Percentiles rank a stretch among this genome's conserved stretches.
Evolutionary conservation across 2,329 filamentous ascomycete genomes (phyloP).

Genomic region (Venturia nashicola): DNA sequence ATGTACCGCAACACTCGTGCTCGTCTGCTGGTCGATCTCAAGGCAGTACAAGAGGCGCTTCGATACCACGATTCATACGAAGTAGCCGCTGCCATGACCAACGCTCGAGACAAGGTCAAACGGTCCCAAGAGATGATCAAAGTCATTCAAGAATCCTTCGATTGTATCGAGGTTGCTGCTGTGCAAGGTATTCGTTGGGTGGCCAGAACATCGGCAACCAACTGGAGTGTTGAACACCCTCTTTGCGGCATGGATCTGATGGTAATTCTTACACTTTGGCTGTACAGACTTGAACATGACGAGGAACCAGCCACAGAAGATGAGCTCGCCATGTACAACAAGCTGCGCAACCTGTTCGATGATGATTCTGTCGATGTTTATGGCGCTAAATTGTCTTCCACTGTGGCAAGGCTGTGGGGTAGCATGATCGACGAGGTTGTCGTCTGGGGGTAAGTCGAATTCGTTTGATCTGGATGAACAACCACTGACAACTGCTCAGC

Average conservation of each 20-base stretch:
- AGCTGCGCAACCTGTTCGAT: constrained; percentile 78
- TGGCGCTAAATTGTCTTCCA: constrained; percentile 80
- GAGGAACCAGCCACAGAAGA: constrained; percentile 80
- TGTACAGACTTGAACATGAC: constrained; percentile 98
- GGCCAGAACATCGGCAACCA: constrained; percentile 90
- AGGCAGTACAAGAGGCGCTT: constrained; percentile 88
- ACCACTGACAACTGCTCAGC: constrained; percentile 30
- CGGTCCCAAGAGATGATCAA: constrained; percentile 96
- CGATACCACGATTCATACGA: constrained; percentile 97
- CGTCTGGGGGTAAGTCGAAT: constrained; percentile 86
- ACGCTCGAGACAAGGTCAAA: constrained; percentile 86
- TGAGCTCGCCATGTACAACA: constrained; percentile 82
- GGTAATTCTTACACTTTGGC: constrained; percentile 94
- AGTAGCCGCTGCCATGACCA: constrained; percentile 91
- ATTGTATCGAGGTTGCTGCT: constrained; percentile 93
- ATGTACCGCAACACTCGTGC: constrained; percentile 90
- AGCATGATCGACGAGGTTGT: constrained; percentile 98
- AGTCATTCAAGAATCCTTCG: constrained; percentile 94
- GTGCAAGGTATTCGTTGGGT: constrained; percentile 95
- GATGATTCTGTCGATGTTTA: constrained; percentile 78
- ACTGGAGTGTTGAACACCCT: constrained; percentile 98
- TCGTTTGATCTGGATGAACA: not conserved
- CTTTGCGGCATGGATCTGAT: constrained; percentile 94
- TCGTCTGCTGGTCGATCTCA: constrained; percentile 87
- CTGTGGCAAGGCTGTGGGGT: constrained; percentile 89